These are phyloP conservation scores for Aspergillus ruber DNA, from an alignment of 2,329 filamentous ascomycete genomes.

Conservation along the genomic window DNA sequence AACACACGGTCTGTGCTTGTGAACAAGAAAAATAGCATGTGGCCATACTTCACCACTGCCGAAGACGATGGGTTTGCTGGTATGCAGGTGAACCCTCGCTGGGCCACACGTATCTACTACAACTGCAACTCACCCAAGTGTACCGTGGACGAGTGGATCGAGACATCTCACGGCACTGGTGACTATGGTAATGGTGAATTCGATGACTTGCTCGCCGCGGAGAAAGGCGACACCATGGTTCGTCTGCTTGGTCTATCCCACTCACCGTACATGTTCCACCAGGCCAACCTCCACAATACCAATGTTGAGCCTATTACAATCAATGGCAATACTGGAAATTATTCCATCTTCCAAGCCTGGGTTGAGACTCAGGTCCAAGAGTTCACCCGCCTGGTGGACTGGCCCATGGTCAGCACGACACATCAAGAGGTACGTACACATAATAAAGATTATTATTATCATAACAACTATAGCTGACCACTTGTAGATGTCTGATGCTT, in stretches of 20 bases:
- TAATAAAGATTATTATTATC: not conserved
- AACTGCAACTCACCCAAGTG: constrained; percentile 55
- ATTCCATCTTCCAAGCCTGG: constrained; percentile 54
- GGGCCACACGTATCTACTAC: constrained; percentile 59
- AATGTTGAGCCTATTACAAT: constrained; percentile 45
- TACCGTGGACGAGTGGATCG: constrained; percentile 55
- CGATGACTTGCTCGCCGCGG: constrained; percentile 45
- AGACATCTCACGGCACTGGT: constrained; percentile 45
- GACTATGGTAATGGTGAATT: constrained; percentile 43
- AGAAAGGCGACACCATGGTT: constrained; percentile 49
- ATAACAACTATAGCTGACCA: not conserved
- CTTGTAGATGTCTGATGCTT: constrained; percentile 39
- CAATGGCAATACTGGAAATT: constrained; percentile 41
- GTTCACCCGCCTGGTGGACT: constrained; percentile 47
- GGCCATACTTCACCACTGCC: constrained; percentile 50
- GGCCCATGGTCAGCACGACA: constrained; percentile 51
- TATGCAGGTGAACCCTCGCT: constrained; percentile 53
- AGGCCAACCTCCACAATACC: constrained; percentile 53
- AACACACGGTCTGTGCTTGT: constrained; percentile 53
- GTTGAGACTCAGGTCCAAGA: constrained; percentile 50
- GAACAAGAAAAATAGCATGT: constrained; percentile 49
- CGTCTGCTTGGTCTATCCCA: constrained; percentile 52
- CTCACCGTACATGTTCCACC: constrained; percentile 59
- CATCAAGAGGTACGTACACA: constrained; percentile 45
- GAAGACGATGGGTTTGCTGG: constrained; percentile 50